These are phyloP conservation scores for Podospora bellae-mahoneyi DNA, from an alignment of 495 filamentous ascomycete genomes.

Conservation along the genomic window DNA sequence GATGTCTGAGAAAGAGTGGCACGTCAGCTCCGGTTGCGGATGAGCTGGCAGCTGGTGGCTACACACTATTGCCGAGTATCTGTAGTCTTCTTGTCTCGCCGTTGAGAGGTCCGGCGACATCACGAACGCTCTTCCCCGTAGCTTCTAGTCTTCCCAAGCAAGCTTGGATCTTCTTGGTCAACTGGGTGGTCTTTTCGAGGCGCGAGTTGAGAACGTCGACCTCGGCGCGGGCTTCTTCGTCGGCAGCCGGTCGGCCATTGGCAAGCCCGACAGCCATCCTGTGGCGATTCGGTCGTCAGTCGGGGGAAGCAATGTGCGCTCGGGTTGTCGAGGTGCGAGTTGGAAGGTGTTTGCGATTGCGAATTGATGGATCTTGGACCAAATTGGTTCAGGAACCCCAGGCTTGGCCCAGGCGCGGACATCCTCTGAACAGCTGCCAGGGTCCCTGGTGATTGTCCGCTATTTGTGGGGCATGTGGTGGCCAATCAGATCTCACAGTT, in stretches of 20 bases:
- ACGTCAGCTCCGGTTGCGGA: neutral
- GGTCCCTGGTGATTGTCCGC: neutral
- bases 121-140: slow-evolving; percentile 82
- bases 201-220: slow-evolving; percentile 64
- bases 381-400: neutral
- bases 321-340: slow-evolving; percentile 3
- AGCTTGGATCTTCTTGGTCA: slow-evolving; percentile 91
- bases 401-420: neutral
- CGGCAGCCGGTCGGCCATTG: slow-evolving; percentile 48
- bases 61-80: slow-evolving; percentile 69
- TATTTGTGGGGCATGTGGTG: neutral
- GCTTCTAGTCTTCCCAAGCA: slow-evolving; percentile 80
- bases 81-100: slow-evolving; percentile 89
- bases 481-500: neutral
- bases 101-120: slow-evolving; percentile 88
- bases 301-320: neutral
- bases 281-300: neutral
- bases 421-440: neutral
- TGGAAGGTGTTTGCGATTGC: slow-evolving; percentile 10
- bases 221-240: slow-evolving; percentile 62
- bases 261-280: slow-evolving; percentile 48
- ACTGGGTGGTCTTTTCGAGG: slow-evolving; percentile 60
- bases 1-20: slow-evolving; percentile 55
- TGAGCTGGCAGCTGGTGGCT: neutral
- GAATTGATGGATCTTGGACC: neutral